These are phyloP conservation scores for Cladophialophora exuberans DNA, from an alignment of 2,329 filamentous ascomycete species.

Conservation along the genomic window DNA sequence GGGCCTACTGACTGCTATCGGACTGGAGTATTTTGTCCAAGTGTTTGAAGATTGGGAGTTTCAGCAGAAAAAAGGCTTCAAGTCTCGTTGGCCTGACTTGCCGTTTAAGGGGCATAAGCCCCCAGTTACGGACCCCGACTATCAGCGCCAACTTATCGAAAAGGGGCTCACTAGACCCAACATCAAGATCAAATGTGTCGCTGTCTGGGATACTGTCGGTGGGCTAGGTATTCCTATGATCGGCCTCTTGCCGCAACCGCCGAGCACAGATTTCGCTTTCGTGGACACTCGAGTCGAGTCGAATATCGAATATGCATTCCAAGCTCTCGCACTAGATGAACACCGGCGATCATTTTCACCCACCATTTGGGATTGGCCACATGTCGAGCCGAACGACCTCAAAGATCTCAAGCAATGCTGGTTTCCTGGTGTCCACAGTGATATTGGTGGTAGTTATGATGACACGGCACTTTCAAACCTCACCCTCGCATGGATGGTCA, in stretches of 20 bases:
- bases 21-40: constrained; percentile 31
- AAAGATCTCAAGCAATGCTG: constrained; percentile 48
- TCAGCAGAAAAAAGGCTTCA: constrained; percentile 29
- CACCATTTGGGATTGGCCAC: constrained; percentile 38
- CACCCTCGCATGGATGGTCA: constrained; percentile 56
- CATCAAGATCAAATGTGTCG: constrained; percentile 38
- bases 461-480: constrained; percentile 55
- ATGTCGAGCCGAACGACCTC: constrained; percentile 34
- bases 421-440: constrained; percentile 54
- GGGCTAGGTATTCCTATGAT: constrained; percentile 38
- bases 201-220: constrained; percentile 42
- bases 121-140: constrained; percentile 26
- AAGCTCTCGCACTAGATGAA: constrained; percentile 40
- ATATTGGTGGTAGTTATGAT: constrained; percentile 52
- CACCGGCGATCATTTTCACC: constrained; percentile 38
- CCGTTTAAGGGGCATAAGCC: constrained; percentile 31
- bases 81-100: constrained; percentile 30
- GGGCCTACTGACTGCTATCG: constrained; percentile 37
- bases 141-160: constrained; percentile 30
- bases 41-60: constrained; percentile 36
- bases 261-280: constrained; percentile 37
- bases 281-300: constrained; percentile 38
- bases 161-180: constrained; percentile 27
- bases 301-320: constrained; percentile 40
- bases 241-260: constrained; percentile 32